These are phyloP conservation scores for Dicorynia guianensis DNA, from an alignment of 306 rosid genomes.

Conservation along the genomic window DNA sequence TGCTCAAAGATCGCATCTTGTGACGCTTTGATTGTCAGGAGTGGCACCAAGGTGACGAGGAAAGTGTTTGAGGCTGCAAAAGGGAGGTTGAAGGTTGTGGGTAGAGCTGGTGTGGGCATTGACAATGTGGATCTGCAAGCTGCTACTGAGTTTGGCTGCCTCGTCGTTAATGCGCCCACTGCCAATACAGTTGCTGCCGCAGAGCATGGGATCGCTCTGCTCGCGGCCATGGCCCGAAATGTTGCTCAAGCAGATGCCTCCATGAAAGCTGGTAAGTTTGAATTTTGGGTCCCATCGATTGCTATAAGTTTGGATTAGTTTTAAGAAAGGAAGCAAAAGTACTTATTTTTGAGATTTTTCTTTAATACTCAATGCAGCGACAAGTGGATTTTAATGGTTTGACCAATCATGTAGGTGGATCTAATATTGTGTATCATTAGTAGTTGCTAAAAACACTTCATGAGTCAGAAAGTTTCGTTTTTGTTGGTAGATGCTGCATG, in stretches of 20 bases:
- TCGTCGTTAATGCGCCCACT: constrained; percentile 87
- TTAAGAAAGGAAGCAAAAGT: not conserved
- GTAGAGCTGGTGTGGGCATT: constrained; percentile 94
- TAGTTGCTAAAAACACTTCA: not conserved
- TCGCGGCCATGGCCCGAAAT: constrained; percentile 86
- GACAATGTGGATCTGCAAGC: constrained; percentile 96
- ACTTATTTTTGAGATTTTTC: not conserved
- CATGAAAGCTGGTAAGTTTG: constrained; percentile 69
- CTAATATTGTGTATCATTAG: constrained; percentile 9
- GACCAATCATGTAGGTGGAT: not conserved
- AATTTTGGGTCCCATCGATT: not conserved
- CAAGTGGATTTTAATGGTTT: not conserved
- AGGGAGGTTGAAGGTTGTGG: constrained; percentile 89
- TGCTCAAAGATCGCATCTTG: constrained; percentile 70
- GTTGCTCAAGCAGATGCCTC: constrained; percentile 92
- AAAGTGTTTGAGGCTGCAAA: constrained; percentile 69
- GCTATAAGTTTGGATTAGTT: too few relatives aligned
- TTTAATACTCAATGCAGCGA: not conserved
- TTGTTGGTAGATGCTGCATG: not conserved
- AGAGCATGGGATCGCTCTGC: constrained; percentile 87
- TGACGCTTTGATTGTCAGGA: constrained; percentile 86
- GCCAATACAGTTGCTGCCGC: constrained; percentile 94
- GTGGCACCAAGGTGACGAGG: constrained; percentile 81
- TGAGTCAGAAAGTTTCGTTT: not conserved
- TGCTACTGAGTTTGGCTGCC: constrained; percentile 88